phyloP scores from a whole-genome alignment of 1,284 basidiomycete genomes.

The Irpex rosettiformis region DNA sequence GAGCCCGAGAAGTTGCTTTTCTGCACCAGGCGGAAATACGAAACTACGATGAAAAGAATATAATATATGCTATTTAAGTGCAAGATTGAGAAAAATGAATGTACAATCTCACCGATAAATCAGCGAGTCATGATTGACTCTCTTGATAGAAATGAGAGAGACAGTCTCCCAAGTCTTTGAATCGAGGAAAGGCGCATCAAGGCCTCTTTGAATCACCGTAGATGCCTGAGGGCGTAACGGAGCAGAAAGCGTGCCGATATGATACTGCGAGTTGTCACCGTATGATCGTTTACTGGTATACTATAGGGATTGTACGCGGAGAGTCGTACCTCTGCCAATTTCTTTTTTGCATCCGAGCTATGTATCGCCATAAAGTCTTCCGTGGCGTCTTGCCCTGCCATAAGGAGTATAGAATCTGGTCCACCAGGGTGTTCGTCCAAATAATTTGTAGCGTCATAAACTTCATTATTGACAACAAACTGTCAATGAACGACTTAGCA shows the following conservation, averaged over 20 bases:
- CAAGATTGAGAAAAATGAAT: neutral
- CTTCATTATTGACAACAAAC: constrained; percentile 61
- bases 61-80: neutral
- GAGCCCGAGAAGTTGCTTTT: constrained; percentile 50
- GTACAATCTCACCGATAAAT: constrained; percentile 36
- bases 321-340: constrained; percentile 41
- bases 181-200: constrained; percentile 39
- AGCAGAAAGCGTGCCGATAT: constrained; percentile 39
- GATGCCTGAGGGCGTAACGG: neutral
- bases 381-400: constrained; percentile 61
- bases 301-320: constrained; percentile 14
- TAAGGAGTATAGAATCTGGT: constrained; percentile 52
- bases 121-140: constrained; percentile 46
- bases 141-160: constrained; percentile 37
- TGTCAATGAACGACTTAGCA: neutral
- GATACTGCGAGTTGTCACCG: constrained; percentile 26
- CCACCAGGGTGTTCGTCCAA: constrained; percentile 65
- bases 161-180: constrained; percentile 52
- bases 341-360: constrained; percentile 45
- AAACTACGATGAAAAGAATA: constrained; percentile 28
- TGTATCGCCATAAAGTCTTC: constrained; percentile 64
- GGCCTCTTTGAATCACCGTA: neutral
- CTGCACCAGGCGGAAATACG: constrained; percentile 33
- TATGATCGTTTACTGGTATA: neutral
- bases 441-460: constrained; percentile 51